Evolutionary conservation across 768 basidiomycete genomes (phyloP), one percentile per base, ranked within the genome.

Genomic region (Cystobasidiopsis lactophilus): DNA sequence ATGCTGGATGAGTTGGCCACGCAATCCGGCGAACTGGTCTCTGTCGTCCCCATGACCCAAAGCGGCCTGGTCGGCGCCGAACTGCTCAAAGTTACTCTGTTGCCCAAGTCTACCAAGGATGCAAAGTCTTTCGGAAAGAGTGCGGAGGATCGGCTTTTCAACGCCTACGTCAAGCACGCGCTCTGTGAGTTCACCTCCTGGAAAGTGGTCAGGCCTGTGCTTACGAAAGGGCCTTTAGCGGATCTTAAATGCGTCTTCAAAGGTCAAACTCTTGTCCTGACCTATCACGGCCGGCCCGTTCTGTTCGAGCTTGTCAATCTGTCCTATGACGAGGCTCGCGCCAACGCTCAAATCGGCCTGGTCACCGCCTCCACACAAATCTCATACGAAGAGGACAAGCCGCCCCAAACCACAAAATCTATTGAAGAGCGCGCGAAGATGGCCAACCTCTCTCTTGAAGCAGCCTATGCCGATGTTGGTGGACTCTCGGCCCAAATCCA

Each of bases 401-500:
- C n/a, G n/a, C n/a, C n/a, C n/a, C n/a, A n/a, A n/a, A n/a, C n/a
- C n/a, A n/a, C n/a, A n/a, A n/a, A n/a, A n/a, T n/a, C n/a, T n/a
- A n/a, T n/a, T n/a, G n/a, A n/a, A n/a, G n/a, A n/a, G n/a, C n/a
- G n/a, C n/a, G n/a, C n/a, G n/a, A n/a, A n/a, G n/a, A n/a, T n/a
- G n/a, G n/a, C n/a, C n/a, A n/a, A n/a, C n/a, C n/a, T n/a, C n/a
- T n/a, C n/a, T n/a, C n/a, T n/a, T n/a, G 2, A 1, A 33, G 14
- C 54, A 46, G 30, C 40, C 57, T 63, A 63, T 41, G 59, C 59
- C 26, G 41, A 47, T 29, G 55, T 98, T 23, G 93, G 93, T 19
- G 93, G 93, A 2, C 74, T 96, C 38, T 72, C 78, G 62, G 77
- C 77, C 59, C 88, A 93, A 64, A 89, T 98, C 53, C 69, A 76